These are phyloP conservation scores for Jamesozyma spencerorum DNA, from an alignment of 805 yeast species.

Conservation along the genomic window DNA sequence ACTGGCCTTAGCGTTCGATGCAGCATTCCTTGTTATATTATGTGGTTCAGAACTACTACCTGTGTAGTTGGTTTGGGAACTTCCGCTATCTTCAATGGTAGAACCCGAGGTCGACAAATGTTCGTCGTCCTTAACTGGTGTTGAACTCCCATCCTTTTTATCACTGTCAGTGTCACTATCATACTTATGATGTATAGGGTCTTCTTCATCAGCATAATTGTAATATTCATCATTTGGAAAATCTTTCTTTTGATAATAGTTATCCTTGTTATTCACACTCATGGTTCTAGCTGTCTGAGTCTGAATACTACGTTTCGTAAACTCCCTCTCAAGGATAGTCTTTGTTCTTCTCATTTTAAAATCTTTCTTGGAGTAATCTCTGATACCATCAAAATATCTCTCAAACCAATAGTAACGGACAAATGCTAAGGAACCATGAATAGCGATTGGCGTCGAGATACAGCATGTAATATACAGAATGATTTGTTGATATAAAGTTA, in stretches of 20 bases:
- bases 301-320: constrained; percentile 19
- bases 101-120: no score
- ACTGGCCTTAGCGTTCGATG: constrained; percentile 3
- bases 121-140: constrained; percentile 2
- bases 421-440: constrained; percentile 70
- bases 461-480: constrained; percentile 52
- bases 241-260: neutral
- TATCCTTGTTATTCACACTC: neutral
- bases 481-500: constrained; percentile 73
- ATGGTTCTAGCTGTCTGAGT: constrained; percentile 4
- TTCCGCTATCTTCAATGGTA: no score
- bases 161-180: no score
- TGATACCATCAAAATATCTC: constrained; percentile 74
- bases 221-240: neutral
- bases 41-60: neutral
- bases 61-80: no score
- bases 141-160: no score
- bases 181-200: no score
- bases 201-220: neutral
- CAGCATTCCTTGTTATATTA: constrained; percentile 1
- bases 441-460: constrained; percentile 78
- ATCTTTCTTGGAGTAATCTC: constrained; percentile 64
- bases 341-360: constrained; percentile 70
- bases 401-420: constrained; percentile 85
- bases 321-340: constrained; percentile 28